Conservation (phyloP, 2,329 filamentous ascomycete species). For the Ascosphaera apis region DNA sequence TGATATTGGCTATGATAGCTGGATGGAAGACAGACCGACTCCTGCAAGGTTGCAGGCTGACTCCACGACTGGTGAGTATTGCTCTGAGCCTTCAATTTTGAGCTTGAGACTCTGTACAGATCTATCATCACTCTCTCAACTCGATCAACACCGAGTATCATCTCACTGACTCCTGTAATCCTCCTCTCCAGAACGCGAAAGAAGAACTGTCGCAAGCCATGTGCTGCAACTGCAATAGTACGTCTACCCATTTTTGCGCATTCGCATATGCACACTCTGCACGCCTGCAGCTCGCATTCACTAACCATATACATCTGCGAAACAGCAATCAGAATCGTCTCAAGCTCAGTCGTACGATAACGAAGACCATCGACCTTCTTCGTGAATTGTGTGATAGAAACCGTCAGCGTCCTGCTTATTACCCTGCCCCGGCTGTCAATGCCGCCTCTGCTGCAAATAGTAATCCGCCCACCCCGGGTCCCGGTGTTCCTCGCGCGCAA, state of each 20-base stretch:
- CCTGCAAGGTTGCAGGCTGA: constrained; percentile 11
- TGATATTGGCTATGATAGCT: constrained; percentile 29
- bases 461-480: constrained; percentile 5
- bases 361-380: constrained; percentile 61
- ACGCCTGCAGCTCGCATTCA: neutral
- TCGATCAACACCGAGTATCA: no score
- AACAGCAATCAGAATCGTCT: constrained; percentile 61
- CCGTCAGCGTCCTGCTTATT: constrained; percentile 76
- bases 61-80: neutral
- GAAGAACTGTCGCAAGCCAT: constrained; percentile 50
- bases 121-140: no score
- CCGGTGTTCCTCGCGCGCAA: constrained; percentile 10
- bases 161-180: no score
- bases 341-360: constrained; percentile 69
- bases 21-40: constrained; percentile 34
- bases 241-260: constrained; percentile 5
- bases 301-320: constrained; percentile 1
- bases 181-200: constrained; percentile 31
- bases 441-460: constrained; percentile 12
- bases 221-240: constrained; percentile 78
- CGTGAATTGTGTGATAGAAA: constrained; percentile 76
- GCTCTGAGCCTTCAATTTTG: no score
- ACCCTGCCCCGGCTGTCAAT: constrained; percentile 36
- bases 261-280: neutral
- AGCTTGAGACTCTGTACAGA: no score